Conservation (phyloP, 768 basidiomycete species). For the Pleurotus platypus region DNA sequence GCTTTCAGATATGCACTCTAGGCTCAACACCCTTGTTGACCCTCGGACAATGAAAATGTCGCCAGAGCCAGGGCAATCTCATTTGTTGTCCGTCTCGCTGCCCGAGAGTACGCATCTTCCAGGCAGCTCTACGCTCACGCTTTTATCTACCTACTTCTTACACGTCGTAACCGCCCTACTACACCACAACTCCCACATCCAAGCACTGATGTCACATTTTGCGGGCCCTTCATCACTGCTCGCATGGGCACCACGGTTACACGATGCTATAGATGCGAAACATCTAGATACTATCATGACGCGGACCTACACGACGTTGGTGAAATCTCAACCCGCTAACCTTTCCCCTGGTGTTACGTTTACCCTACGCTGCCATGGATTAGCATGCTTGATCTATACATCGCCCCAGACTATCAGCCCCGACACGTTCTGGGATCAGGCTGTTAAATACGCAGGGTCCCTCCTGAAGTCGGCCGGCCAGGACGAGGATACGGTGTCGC, state of each 20-base stretch:
- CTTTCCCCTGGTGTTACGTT: conserved; percentile 23
- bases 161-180: conserved; percentile 46
- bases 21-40: conserved; percentile 30
- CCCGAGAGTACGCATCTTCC: conserved; percentile 24
- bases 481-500: conserved; percentile 28
- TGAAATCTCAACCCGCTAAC: conserved; percentile 28
- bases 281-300: conserved; percentile 58
- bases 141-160: conserved; percentile 58
- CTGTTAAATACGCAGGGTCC: conserved; percentile 42
- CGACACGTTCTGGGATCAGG: conserved; percentile 70
- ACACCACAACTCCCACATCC: conserved; percentile 19
- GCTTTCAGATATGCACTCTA: conserved; percentile 42
- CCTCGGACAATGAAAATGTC: conserved; percentile 4
- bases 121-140: conserved; percentile 37
- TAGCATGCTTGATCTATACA: conserved; percentile 43
- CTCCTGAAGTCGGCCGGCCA: conserved; percentile 33
- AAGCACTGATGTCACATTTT: conserved; percentile 28
- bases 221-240: conserved; percentile 33
- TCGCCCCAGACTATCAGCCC: conserved; percentile 44
- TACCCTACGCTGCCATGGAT: conserved; percentile 44
- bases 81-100: conserved; percentile 41
- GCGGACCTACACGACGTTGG: conserved; percentile 54
- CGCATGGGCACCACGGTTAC: conserved; percentile 44
- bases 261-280: conserved; percentile 42
- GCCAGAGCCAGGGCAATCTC: conserved; percentile 14